Evolutionary conservation across 2,329 filamentous ascomycete species (phyloP), one percentile per base, ranked within the genome.

Genomic region (Apiospora pterosperma): DNA sequence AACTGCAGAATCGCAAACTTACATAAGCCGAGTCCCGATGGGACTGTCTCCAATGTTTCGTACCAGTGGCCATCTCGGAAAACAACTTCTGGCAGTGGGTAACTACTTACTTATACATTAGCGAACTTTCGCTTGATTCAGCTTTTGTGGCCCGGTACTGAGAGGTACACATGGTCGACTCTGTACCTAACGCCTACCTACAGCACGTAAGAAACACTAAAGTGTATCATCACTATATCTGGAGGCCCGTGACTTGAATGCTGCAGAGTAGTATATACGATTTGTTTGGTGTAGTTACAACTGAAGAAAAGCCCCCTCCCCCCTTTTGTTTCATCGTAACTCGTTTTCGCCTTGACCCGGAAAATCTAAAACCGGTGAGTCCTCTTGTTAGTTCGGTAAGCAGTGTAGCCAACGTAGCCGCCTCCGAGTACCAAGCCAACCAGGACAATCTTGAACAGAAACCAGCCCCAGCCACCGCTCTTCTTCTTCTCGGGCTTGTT

Each of bases 401-500:
- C 85, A 7, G 93, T 97, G 76, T 85, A 98, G 34, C 93, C 95
- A 55, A 93, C 88, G 76, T 98, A 99, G 5, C 77, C 91, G 69
- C 91, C 94, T 11, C 84, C 91, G 55, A 90, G 71, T 19, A 88
- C 86, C 36, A 89, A 76, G 68, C 91, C 81, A 78, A 97, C 91
- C 66, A 97, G 73, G 65, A 98, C 75, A 67, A 92, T 83, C 87
- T 97, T 98, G 78, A 93, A 84, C 67, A 98, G 81, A 78, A 87
- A 84, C 84, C 85, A 87, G 60, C 79, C 80, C 85, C 84, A 88
- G 78, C 83, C 83, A 69, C 85, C 80, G 65, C 80, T 79, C 71
- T 79, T 73, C 69, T 79, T 80, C 66, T 75, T 76, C 71, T 81
- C 79, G 28, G 28, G 28, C 68, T 69, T 73, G 64, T 75, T 76